Conservation (phyloP, 257 asterid genomes). For the Anisodus acutangulus region DNA sequence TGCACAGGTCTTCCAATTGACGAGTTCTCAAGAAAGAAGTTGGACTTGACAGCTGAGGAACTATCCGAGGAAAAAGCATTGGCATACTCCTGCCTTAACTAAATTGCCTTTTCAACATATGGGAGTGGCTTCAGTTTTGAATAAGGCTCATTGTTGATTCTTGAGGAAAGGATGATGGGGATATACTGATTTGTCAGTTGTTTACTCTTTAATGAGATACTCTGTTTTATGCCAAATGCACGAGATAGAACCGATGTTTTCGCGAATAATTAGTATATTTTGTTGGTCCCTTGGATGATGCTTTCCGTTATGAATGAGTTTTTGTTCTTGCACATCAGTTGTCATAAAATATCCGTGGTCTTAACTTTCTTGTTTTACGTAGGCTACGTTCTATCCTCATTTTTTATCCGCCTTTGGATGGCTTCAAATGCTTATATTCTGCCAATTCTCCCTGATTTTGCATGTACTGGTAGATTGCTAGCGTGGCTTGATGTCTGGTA, state of each 20-base stretch:
- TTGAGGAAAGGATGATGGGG: slow-evolving; percentile 34
- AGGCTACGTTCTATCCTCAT: too few relatives aligned
- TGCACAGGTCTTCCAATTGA: slow-evolving; percentile 76
- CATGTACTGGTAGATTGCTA: background rate
- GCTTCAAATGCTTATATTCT: background rate
- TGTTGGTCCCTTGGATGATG: background rate
- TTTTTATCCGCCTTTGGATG: background rate
- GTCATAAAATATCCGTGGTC: too few relatives aligned
- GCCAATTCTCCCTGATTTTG: background rate
- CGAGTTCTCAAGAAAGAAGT: slow-evolving; percentile 74
- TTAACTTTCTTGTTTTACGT: too few relatives aligned
- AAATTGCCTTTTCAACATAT: slow-evolving; percentile 30
- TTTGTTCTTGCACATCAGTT: background rate
- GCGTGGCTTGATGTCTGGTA: background rate
- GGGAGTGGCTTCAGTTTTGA: slow-evolving; percentile 42
- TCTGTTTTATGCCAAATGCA: background rate
- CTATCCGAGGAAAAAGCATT: slow-evolving; percentile 86
- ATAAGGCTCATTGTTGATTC: slow-evolving; percentile 44
- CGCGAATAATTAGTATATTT: slow-evolving; percentile 13
- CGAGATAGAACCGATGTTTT: background rate
- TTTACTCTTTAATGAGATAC: background rate
- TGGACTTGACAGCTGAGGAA: slow-evolving; percentile 82
- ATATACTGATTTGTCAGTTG: slow-evolving; percentile 27
- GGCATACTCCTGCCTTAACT: slow-evolving; percentile 85
- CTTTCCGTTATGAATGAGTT: background rate